Evolutionary conservation across 1,139 yeast genomes (phyloP), one percentile per base, ranked within the genome.

Genomic region (Geotrichum reessii): DNA sequence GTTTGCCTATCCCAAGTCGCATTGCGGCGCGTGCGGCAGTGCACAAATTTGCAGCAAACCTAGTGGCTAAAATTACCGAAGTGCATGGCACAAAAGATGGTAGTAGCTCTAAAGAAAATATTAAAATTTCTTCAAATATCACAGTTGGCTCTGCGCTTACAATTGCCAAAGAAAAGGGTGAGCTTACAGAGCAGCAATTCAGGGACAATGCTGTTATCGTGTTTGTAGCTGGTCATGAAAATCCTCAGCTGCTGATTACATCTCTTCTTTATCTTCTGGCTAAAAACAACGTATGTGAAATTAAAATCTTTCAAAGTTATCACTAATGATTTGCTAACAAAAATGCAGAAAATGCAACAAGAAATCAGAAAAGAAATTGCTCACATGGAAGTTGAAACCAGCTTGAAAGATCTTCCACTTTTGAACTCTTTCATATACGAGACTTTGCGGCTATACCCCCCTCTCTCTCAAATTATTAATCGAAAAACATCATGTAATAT

Each of bases 181-280:
- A 62, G 1, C 71, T 83, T 1, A 73, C 78, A 1, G 72, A 75
- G 53, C 74, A 77, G 54, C 86, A 83, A 63, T 76, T 81, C 61
- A 69, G 75, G 1, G 87, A 83, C 65, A 83, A 83, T 68, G 76
- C 82, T n/a, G 79, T 82, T 19, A 83, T 83, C 28, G 71, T 82
- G 2, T 72, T 83, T 71, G 81, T 83, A 52, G 61, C 87, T 0
- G 87, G 87, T 0, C 87, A 83, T 68, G 87, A 83, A 63, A 83
- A 83, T 61, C 87, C 87, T 0, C 82, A 81, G 61, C 66, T 83
- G 22, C 69, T 82, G 17, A 66, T 83, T 63, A 76, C 80, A 1
- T 80, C 85, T 0, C 65, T 80, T 2, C 64, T 83, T 8, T 82
- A 77, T 62, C 66, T 81, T 9, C 64, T 83, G 42, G 81, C 81